Evolutionary conservation across 148 eudicot genomes (phyloP), one percentile per base, ranked within the genome.

Genomic region (Silene latifolia): DNA sequence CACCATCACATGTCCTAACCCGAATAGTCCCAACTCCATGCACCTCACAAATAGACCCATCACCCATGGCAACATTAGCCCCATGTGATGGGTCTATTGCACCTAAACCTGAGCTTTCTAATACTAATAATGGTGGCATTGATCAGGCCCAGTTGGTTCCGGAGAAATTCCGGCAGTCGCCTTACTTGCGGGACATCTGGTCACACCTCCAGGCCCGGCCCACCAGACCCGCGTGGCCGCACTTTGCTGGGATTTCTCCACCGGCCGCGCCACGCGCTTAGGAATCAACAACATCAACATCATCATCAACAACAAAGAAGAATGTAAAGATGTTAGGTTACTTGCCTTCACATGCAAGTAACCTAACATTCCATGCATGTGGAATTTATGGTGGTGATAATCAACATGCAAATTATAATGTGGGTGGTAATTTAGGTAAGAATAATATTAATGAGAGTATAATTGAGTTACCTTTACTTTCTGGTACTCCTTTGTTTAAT

Each of bases 21-120:
- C n/a, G n/a, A n/a, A n/a, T n/a, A n/a, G n/a, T n/a, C n/a, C n/a
- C n/a, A n/a, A n/a, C n/a, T n/a, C n/a, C n/a, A n/a, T n/a, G n/a
- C n/a, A n/a, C n/a, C n/a, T n/a, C n/a, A n/a, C n/a, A n/a, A n/a
- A n/a, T n/a, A n/a, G n/a, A n/a, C n/a, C n/a, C n/a, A n/a, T n/a
- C n/a, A n/a, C n/a, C n/a, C n/a, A n/a, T n/a, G n/a, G n/a, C n/a
- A n/a, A n/a, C n/a, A n/a, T n/a, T n/a, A n/a, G n/a, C n/a, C n/a
- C n/a, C n/a, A n/a, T n/a, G n/a, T n/a, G n/a, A 87, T 73, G 69
- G 91, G 39, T 93, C 97, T 19, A 91, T 91, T 53, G 97, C 93
- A 0, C 97, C 97, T 0, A 87, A 82, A 60, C 97, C 97, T 0
- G 86, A 90, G 8, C 32, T 65, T 25, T 24, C 85, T 19, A 53